Conservation (phyloP, 2,329 filamentous ascomycete species). For the Endoconidiophora polonica region DNA sequence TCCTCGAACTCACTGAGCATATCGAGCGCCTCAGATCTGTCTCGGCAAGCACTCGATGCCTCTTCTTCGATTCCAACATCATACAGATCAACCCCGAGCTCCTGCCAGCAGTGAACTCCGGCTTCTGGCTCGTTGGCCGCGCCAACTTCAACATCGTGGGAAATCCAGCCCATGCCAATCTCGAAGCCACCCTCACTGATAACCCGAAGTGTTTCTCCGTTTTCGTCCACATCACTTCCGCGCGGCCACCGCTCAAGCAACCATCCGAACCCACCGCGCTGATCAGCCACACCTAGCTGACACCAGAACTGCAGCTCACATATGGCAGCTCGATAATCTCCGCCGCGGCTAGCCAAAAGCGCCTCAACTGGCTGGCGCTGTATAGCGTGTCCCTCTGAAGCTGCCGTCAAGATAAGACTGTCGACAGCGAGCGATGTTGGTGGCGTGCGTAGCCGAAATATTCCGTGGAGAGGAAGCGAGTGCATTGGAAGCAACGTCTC, state of each 20-base stretch:
- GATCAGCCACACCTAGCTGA: constrained; percentile 82
- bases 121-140: constrained; percentile 28
- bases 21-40: constrained; percentile 15
- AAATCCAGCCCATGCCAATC: constrained; percentile 61
- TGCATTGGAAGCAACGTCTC: constrained; percentile 65
- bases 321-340: constrained; percentile 67
- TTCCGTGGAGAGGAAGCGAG: constrained; percentile 63
- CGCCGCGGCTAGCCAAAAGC: constrained; percentile 51
- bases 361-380: constrained; percentile 46
- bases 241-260: constrained; percentile 63
- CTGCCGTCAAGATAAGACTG: constrained; percentile 65
- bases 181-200: constrained; percentile 68
- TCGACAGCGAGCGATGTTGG: constrained; percentile 55
- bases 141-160: constrained; percentile 36
- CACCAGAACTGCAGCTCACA: constrained; percentile 91
- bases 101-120: constrained; percentile 46
- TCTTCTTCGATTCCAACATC: constrained; percentile 14
- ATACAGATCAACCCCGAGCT: constrained; percentile 49
- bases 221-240: constrained; percentile 49
- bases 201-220: constrained; percentile 55
- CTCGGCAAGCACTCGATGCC: constrained; percentile 7
- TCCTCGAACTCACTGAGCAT: constrained; percentile 34
- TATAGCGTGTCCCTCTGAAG: constrained; percentile 75
- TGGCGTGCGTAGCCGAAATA: constrained; percentile 58
- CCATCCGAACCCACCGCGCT: constrained; percentile 81